Evolutionary conservation across 805 yeast genomes (phyloP), one percentile per base, ranked within the genome.

Genomic region (Spencermartinsiella europaea): DNA sequence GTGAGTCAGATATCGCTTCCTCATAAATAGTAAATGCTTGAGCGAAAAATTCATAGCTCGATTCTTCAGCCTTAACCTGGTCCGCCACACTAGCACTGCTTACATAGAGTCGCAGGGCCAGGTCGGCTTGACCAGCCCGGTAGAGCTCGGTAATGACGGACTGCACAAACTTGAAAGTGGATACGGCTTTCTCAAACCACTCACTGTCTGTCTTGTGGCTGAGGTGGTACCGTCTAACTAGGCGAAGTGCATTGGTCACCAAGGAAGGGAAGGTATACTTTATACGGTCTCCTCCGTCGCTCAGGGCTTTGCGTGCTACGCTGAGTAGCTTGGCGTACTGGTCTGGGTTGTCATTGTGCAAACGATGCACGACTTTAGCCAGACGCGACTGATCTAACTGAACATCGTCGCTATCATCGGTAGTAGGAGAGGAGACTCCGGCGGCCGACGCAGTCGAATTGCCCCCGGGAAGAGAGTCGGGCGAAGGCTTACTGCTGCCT

Each of bases 21-120:
- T 91, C 98, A 62, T 87, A 90, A 0, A 88, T 75, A 1, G 90
- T 76, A 61, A 90, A 86, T 2, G 95, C 83, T 63, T 89, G 95
- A 33, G 86, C 90, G 64, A 83, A 87, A 59, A 88, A 81, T 66
- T 93, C 99, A 66, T 86, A 86, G 14, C 91, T 72, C 25, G 88
- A 80, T 49, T 84, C 88, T 48, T 81, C 83, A 34, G 81, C 69
- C 15, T 74, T 69, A 21, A 83, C 70, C 63, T 85, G 91, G 62
- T 93, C 96, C 0, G 97, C 91, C 2, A 86, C 65, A 14, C 78
- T 68, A 0, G 95, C 96, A 34, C 83, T 75, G 42, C 79, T 72
- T 45, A 87, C 68, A 60, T 84, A 84, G 53, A 55, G 58, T 21
- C 74, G 54, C 37, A 68, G 56, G 8, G 72, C 66, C 27, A 60